Evolutionary conservation across 768 basidiomycete genomes (phyloP).

Genomic region (Clitopilus hobsonii): DNA sequence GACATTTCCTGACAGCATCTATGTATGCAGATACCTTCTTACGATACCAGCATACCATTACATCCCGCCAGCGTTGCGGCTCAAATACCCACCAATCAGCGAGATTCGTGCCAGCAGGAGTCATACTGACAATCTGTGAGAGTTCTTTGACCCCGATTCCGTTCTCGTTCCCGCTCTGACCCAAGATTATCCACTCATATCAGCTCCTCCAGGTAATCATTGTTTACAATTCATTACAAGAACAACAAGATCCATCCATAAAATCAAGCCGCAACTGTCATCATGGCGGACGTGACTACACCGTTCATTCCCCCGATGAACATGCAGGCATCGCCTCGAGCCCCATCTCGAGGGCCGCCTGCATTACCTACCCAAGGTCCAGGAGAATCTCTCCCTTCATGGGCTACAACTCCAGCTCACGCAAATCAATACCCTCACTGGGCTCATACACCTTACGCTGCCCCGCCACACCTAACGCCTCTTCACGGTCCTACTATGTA

Average conservation of each 20-base stretch:
- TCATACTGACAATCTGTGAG: neutral
- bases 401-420: neutral
- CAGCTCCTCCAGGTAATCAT: neutral
- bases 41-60: neutral
- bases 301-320: constrained; percentile 32
- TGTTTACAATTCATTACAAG: neutral
- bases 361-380: constrained; percentile 8
- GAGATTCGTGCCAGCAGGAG: neutral
- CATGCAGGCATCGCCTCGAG: constrained; percentile 24
- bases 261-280: constrained; percentile 14
- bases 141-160: neutral
- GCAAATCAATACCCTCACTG: constrained; percentile 28
- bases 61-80: neutral
- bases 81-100: neutral
- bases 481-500: constrained; percentile 15
- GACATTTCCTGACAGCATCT: neutral
- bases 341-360: constrained; percentile 16
- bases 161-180: neutral
- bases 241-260: constrained; percentile 1
- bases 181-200: neutral
- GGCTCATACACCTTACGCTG: constrained; percentile 29
- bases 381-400: neutral
- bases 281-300: constrained; percentile 13
- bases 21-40: neutral
- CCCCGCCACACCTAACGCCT: constrained; percentile 33